Evolutionary conservation across 495 filamentous ascomycete species (phyloP).

Genomic region (Tuber melanosporum): DNA sequence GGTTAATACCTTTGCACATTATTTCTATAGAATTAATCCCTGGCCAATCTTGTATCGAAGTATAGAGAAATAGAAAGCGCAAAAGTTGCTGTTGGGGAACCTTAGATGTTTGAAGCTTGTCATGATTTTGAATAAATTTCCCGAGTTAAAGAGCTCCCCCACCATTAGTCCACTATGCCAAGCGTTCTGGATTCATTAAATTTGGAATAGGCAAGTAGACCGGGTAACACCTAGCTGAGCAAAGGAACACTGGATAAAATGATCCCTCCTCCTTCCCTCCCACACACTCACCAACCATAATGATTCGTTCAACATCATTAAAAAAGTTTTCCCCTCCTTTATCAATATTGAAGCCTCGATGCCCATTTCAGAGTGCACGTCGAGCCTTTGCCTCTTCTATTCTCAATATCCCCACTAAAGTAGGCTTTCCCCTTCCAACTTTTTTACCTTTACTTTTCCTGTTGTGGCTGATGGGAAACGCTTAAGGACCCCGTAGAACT

Average conservation of each 20-base stretch:
- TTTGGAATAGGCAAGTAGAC: neutral
- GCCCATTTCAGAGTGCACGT: neutral
- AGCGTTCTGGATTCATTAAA: too few relatives aligned
- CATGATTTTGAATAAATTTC: too few relatives aligned
- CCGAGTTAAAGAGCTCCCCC: too few relatives aligned
- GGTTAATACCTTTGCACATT: too few relatives aligned
- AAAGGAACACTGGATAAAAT: neutral
- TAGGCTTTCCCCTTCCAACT: constrained; percentile 5
- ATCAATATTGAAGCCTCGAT: constrained; percentile 11
- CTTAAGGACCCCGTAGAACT: constrained; percentile 77
- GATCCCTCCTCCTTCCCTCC: neutral
- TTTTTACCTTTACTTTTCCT: neutral
- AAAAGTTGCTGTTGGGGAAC: too few relatives aligned
- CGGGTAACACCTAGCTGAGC: neutral
- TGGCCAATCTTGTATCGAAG: too few relatives aligned
- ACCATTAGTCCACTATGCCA: too few relatives aligned
- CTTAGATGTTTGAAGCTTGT: too few relatives aligned
- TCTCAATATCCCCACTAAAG: constrained; percentile 13
- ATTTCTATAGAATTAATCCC: too few relatives aligned
- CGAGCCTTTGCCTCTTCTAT: constrained; percentile 21
- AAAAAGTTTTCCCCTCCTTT: constrained; percentile 12
- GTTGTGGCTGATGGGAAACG: constrained; percentile 19
- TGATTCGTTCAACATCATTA: constrained; percentile 24
- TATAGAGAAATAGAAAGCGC: too few relatives aligned
- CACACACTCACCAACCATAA: neutral